Evolutionary conservation across 495 filamentous ascomycete species (phyloP).

Genomic region (Letharia lupina): DNA sequence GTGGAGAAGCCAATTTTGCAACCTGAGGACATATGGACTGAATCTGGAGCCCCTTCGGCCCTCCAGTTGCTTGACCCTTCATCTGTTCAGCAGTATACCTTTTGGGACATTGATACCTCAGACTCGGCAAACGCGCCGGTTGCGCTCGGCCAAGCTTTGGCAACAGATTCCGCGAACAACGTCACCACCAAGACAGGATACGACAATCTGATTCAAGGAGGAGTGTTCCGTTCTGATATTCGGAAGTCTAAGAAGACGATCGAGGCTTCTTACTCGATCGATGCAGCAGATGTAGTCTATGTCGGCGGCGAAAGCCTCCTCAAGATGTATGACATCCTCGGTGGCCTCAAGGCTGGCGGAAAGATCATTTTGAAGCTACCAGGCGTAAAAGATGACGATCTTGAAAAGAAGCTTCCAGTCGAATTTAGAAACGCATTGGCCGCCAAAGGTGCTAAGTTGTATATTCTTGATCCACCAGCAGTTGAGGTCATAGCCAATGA

Average conservation of each 20-base stretch:
- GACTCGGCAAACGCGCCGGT: conserved; percentile 52
- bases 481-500: conserved; percentile 58
- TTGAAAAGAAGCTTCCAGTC: conserved; percentile 77
- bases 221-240: conserved; percentile 75
- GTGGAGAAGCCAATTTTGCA: conserved; percentile 48
- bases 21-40: conserved; percentile 30
- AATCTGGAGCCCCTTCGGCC: conserved; percentile 30
- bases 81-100: conserved; percentile 69
- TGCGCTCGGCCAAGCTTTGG: conserved; percentile 62
- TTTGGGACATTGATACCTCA: conserved; percentile 87
- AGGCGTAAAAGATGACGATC: conserved; percentile 73
- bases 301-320: conserved; percentile 74
- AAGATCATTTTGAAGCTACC: conserved; percentile 68
- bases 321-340: conserved; percentile 61
- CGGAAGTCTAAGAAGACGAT: conserved; percentile 71
- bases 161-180: conserved; percentile 65
- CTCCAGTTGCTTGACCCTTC: conserved; percentile 41
- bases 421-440: conserved; percentile 57
- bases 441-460: conserved; percentile 58
- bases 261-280: conserved; percentile 73
- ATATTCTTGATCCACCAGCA: conserved; percentile 59
- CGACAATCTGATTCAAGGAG: conserved; percentile 84
- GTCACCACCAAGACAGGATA: conserved; percentile 65
- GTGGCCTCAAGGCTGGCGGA: conserved; percentile 60
- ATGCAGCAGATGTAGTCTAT: conserved; percentile 67